A percentile compares a stretch with the other conserved stretches of the same genome.
Conservation (phyloP, 768 basidiomycete genomes). For the Pleurotus djamor region DNA sequence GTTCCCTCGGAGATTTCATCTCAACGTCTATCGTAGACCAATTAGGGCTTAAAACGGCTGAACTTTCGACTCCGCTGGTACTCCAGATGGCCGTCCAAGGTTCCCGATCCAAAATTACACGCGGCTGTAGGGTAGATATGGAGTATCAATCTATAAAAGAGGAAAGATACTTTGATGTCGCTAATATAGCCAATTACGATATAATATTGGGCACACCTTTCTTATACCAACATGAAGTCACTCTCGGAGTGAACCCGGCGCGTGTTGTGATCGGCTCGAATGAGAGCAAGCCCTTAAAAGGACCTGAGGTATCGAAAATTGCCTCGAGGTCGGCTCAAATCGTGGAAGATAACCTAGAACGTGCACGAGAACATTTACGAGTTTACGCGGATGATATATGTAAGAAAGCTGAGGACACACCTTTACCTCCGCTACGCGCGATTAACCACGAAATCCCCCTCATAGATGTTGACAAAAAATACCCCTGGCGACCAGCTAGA, state of each 20-base stretch:
- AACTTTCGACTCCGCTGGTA: conserved; percentile 26
- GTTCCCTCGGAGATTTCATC: conserved; percentile 36
- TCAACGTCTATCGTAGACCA: conserved; percentile 31
- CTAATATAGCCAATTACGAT: conserved; percentile 35
- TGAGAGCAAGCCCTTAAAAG: conserved; percentile 17
- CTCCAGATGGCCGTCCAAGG: conserved; percentile 37
- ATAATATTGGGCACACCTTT: conserved; percentile 31
- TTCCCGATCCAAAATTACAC: conserved; percentile 30
- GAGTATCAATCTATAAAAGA: conserved; percentile 23
- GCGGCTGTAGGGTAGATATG: conserved; percentile 13
- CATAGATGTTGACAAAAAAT: conserved; percentile 18
- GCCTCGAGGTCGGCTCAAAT: too few relatives aligned
- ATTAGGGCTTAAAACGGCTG: conserved; percentile 19
- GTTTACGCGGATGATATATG: too few relatives aligned
- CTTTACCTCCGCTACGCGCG: conserved; percentile 19
- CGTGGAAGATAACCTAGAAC: too few relatives aligned
- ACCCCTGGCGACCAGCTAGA: conserved; percentile 17
- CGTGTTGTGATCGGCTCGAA: conserved; percentile 13
- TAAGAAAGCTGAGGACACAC: conserved; percentile 16
- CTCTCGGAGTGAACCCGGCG: conserved; percentile 22
- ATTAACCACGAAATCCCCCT: conserved; percentile 24
- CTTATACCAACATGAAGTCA: conserved; percentile 26
- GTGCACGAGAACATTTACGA: too few relatives aligned
- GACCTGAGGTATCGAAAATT: too few relatives aligned
- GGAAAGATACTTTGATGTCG: conserved; percentile 28